Conservation (phyloP, 2,329 filamentous ascomycete genomes). For the Sclerotinia subarctica region DNA sequence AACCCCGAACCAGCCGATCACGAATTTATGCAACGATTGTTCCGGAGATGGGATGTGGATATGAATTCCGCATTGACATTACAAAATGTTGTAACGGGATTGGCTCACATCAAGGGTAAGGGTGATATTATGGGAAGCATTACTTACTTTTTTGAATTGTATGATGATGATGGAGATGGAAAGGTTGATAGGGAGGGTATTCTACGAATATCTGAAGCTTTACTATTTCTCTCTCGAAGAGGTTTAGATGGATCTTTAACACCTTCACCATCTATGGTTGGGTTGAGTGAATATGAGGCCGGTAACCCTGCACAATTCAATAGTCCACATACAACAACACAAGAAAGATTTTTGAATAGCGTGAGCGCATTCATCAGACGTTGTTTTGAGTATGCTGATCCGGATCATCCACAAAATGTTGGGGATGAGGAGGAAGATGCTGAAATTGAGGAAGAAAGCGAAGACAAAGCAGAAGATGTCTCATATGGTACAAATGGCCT, state of each 20-base stretch:
- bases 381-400: conserved; percentile 97
- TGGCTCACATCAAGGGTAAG: conserved; percentile 88
- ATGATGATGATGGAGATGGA: conserved; percentile 89
- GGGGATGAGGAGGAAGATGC: conserved; percentile 8
- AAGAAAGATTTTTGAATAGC: conserved; percentile 86
- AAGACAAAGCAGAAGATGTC: conserved; percentile 39
- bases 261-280: conserved; percentile 57
- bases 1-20: conserved; percentile 78
- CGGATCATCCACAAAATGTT: conserved; percentile 68
- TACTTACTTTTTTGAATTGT: conserved; percentile 95
- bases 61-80: conserved; percentile 74
- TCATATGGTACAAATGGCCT: conserved; percentile 38
- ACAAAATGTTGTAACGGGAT: conserved; percentile 86
- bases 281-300: conserved; percentile 47
- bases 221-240: conserved; percentile 86
- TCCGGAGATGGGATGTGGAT: conserved; percentile 82
- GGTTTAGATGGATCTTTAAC: conserved; percentile 75
- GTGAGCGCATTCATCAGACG: conserved; percentile 93
- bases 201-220: conserved; percentile 85
- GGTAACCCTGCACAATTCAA: conserved; percentile 38
- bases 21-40: conserved; percentile 87
- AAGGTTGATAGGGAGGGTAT: conserved; percentile 95
- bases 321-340: conserved; percentile 56
- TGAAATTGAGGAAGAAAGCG: neutral
- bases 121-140: conserved; percentile 97